Evolutionary conservation across 441 rosid species (phyloP), one percentile per base, ranked within the genome.

Genomic region (Pelargonium exstipulatum): DNA sequence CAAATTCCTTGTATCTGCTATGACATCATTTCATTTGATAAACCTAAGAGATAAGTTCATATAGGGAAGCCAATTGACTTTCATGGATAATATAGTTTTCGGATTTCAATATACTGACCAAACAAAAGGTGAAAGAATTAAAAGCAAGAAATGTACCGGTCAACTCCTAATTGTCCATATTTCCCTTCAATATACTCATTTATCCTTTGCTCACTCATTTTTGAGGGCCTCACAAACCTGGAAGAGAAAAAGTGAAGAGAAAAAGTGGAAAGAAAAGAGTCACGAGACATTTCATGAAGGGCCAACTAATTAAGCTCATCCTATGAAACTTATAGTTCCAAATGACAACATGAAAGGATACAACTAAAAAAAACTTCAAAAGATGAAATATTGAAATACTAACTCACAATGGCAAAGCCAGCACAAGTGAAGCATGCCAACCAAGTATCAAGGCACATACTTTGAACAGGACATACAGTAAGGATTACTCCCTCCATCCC

Each of bases 151-250:
- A 72, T 87, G 68, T 85, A 93, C 98, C 94, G 81, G 72, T 93
- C 92, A 75, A 93, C 95, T 71, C 98, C 95, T 69, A 93, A 73
- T 79, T 88, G 86, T 2, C 98, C 97, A 62, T 91, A 93, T 82
- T 93, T 93, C 78, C 90, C 95, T 75, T 79, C 83, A 2, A 93
- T 86, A 73, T 91, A 93, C 73, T 85, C 83, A 65, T 86, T 87
- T 65, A 86, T 76, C 71, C 91, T 88, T 73, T 82, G 82, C 80
- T 84, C 90, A 1, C 81, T 84, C 96, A 93, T 89, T 78, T 85
- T 78, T 64, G 88, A 70, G 22, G 97, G 98, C 84, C 89, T 86
- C 65, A 89, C 97, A 64, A 93, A 93, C 87, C 98, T 93, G 81
- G 46, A 67, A 55, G 66, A 63, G 55, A 29, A 61, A 16, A 1